A percentile compares a stretch with the other conserved stretches of the same genome.
These are phyloP conservation scores for Nannizziopsis barbatae DNA, from an alignment of 2,329 filamentous ascomycete genomes.

Conservation along the genomic window DNA sequence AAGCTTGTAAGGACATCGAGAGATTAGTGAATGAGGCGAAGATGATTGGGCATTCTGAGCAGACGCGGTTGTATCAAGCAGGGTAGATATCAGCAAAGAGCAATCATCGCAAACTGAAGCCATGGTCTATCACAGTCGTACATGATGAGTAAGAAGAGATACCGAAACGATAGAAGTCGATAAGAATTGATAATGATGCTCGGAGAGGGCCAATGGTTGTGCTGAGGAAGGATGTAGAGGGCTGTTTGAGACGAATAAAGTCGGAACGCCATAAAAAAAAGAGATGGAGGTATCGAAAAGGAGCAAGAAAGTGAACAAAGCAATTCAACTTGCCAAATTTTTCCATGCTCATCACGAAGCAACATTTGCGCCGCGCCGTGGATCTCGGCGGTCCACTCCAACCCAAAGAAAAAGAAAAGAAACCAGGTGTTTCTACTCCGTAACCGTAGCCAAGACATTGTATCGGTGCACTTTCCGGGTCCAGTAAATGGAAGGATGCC, in stretches of 20 bases:
- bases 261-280: too few relatives aligned
- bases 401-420: too few relatives aligned
- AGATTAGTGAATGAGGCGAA: constrained; percentile 13
- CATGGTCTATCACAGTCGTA: not conserved
- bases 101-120: constrained; percentile 2
- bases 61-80: constrained; percentile 41
- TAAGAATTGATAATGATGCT: not conserved
- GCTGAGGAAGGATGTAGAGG: too few relatives aligned
- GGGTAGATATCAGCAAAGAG: not conserved
- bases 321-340: not conserved
- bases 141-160: not conserved
- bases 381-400: too few relatives aligned
- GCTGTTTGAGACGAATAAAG: too few relatives aligned
- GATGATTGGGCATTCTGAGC: constrained; percentile 26
- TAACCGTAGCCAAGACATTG: constrained; percentile 4
- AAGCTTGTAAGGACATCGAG: constrained; percentile 13
- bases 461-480: not conserved
- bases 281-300: too few relatives aligned
- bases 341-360: too few relatives aligned
- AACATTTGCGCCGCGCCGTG: too few relatives aligned
- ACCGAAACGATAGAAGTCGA: not conserved
- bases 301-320: not conserved
- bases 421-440: not conserved
- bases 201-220: too few relatives aligned
- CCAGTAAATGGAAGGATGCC: constrained; percentile 1